Base-by-base conservation (phyloP, 495 filamentous ascomycete genomes). In the Penicillium paxilli region DNA sequence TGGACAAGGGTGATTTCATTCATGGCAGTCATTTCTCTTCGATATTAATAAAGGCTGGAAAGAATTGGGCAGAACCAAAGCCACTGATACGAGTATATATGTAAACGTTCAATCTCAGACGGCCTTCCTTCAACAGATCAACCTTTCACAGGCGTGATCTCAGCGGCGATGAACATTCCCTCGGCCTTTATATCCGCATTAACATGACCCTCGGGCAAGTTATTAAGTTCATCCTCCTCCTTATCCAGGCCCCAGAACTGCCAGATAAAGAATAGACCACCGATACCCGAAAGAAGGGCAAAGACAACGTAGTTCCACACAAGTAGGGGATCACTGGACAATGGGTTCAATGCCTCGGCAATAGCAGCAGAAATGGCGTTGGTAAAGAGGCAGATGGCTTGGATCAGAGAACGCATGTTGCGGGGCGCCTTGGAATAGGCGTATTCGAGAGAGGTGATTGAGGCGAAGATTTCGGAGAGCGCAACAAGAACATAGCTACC, bases 351-450 rank as follows among this genome's bases (percentile, higher is more conserved):
- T 0, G 82, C 86, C 67, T 88, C 73, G 8, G 83, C 84, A 62
- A 87, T 82, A 35, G 75, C 80, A 7, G 82, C 75, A 4, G 83
- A 80, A 67, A 91, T 77, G 37, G 88, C 88, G 30, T 80, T 85
- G 67, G 82, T 83, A 70, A 90, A 89, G 44, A 89, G 79, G 40
- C 80, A 80, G 46, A 90, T 71, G 14, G 84, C 80, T 59, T 84
- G 84, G 26, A 91, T 83, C 35, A 90, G 76, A 17, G 84, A 87
- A 14, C 86, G 80, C 87, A 92, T 90, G 68, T 85, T 89, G 55
- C 77, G 80, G n/a, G 90, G 90, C 1, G 90, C 88, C 72, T 92
- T 90, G 60, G 84, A 87, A 67, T 85, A 91, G 6, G 89, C 90
- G 57, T 92, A 91, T 66, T 88, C 85, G 9, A 87, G 72, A 1